Evolutionary conservation across 1,284 basidiomycete species (phyloP).

Genomic region (Sanghuangporus weigelae): DNA sequence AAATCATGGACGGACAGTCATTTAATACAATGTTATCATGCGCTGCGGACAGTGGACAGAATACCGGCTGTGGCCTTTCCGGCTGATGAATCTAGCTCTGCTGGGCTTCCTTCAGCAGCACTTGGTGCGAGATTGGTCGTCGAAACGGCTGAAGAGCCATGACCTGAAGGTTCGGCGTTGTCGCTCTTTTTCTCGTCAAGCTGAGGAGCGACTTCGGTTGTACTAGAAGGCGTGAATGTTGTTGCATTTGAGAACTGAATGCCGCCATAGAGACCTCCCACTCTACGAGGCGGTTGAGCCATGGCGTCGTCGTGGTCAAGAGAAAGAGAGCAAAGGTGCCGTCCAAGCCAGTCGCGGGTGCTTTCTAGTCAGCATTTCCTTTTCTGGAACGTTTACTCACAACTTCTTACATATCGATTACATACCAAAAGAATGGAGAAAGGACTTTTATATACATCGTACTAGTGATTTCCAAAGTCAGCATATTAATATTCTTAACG

Average conservation of each 20-base stretch:
- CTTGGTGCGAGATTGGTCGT: slow-evolving; percentile 21
- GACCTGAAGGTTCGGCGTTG: not conserved
- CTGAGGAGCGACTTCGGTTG: slow-evolving; percentile 6
- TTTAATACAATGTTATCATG: slow-evolving; percentile 31
- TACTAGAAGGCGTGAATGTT: slow-evolving; percentile 38
- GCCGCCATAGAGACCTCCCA: slow-evolving; percentile 75
- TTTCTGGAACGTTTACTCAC: not conserved
- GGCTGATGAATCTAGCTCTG: slow-evolving; percentile 24
- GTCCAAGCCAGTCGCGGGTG: not conserved
- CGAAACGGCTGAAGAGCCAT: not conserved
- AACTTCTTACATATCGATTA: no score
- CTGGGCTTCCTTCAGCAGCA: slow-evolving; percentile 17
- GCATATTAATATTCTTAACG: no score
- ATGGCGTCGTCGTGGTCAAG: slow-evolving; percentile 7
- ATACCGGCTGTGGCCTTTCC: slow-evolving; percentile 78
- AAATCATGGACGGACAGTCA: slow-evolving; percentile 23
- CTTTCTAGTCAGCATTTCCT: not conserved
- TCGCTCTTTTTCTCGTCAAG: not conserved
- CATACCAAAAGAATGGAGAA: no score
- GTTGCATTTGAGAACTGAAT: slow-evolving; percentile 70
- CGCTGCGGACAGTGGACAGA: slow-evolving; percentile 41
- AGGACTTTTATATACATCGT: no score
- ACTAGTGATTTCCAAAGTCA: no score
- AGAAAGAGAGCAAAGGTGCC: not conserved
- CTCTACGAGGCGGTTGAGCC: slow-evolving; percentile 37